Evolutionary conservation across 2,329 filamentous ascomycete species (phyloP), one percentile per base, ranked within the genome.

Genomic region (Pseudogymnoascus sp.): DNA sequence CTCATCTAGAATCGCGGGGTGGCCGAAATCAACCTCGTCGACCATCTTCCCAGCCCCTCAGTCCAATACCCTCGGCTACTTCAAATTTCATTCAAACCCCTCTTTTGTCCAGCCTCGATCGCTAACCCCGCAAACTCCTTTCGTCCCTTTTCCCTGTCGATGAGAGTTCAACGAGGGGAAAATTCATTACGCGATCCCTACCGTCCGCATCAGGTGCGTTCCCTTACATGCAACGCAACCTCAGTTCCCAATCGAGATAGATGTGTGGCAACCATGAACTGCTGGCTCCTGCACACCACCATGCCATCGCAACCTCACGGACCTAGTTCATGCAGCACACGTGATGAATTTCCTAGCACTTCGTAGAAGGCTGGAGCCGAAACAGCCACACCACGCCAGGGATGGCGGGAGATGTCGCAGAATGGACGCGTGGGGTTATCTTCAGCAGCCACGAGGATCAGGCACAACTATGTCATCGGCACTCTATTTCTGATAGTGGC

Each of bases 241-340:
- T 14, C 25, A 34, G 12, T 4, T 56, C 46, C 46, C 25, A 56
- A 56, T 56, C 25, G 8, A 31, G 46, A 56, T 34, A 14, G n/a
- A 56, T 56, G 46, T 56, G 46, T 56, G 16, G 46, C 46, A 56
- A 31, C 46, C 25, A 31, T 25, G 46, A 56, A 56, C 46, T 56
- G 46, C 14, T 56, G 46, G 46, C 46, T 56, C 46, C 46, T 56
- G 25, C 46, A 56, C 46, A 56, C 25, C 46, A 31, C 46, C 14
- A 56, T 34, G 46, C 25, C n/a, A 31, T 4, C 46, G n/a, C n/a
- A 56, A 56, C 46, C 46, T 56, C 46, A 56, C 25, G 46, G 46
- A 56, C 25, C 46, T 6, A 18, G 46, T 34, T 56, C 46, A 10
- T 18, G 46, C 46, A 56, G 46, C 25, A 34, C 46, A 56, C 46